Evolutionary conservation across 2,329 filamentous ascomycete genomes (phyloP), one percentile per base, ranked within the genome.

Genomic region (Huntiella moniliformis): DNA sequence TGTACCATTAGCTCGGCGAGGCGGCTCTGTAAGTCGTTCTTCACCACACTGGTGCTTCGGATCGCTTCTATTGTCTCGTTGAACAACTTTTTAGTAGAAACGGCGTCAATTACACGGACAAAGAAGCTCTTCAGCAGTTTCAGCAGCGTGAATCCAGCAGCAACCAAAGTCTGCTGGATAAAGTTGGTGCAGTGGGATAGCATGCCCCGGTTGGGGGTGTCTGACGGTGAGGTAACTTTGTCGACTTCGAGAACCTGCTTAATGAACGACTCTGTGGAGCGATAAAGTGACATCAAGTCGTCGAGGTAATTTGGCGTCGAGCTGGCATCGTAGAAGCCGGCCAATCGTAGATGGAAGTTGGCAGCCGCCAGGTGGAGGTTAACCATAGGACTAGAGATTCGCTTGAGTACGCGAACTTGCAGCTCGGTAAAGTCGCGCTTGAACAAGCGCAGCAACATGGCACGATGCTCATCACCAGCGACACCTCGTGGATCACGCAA

Each of bases 1-100:
- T 88, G 83, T 4, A 83, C 82, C 67, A 88, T 80, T n/a, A 91
- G 71, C 62, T 88, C 83, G 2, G 82, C 81, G 50, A 88, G 67
- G 31, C 83, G 73, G 67, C 81, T 83, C 45, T 83, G 77, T 8
- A 91, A 68, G 56, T 91, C 83, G 55, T 88, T 88, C 50, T 78
- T 73, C 38, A 78, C 72, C 13, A 87, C 78, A 52, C 80, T 85
- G 41, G 82, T 81, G 44, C 73, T 70, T 32, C 82, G 71, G 42
- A 88, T 77, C 4, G 76, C 74, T 38, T 70, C 67, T 44, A 88
- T 78, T 1, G 81, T 80, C 38, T 72, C 68, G 52, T 82, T 72
- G 56, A 88, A 86, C 8, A 84, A 70, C 4, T 67, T 70, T 17
- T 79, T 73, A 10, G 78, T 79, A 4, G 75, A 68, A 34, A 77